Evolutionary conservation across 495 filamentous ascomycete genomes (phyloP), one percentile per base, ranked within the genome.

Genomic region (Coniosporium apollinis): DNA sequence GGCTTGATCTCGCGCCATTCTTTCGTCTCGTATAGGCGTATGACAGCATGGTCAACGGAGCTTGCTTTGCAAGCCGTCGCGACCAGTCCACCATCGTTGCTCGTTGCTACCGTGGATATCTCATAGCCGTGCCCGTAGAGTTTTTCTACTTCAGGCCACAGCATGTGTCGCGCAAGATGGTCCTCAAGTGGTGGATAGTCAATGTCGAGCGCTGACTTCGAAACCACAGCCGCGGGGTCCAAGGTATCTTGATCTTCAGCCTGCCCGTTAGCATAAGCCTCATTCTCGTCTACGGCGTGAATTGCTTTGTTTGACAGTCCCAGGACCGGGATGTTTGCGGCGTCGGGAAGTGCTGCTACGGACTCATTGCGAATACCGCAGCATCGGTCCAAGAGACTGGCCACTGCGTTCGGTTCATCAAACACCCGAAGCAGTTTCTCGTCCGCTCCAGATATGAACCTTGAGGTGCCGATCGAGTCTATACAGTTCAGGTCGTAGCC

Each of bases 81-180:
- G 22, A 99, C 68, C 16, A 93, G 45, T 1, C 49, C 61, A 11
- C 76, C 75, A 46, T 80, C 76, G 41, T 79, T 70, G 45, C 72
- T 83, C 5, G 74, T 69, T n/a, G 86, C 80, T 16, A 94, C 71
- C 7, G 82, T 76, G 15, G 85, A 91, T 26, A 99, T 89, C 55
- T 99, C 89, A 60, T 92, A 92, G n/a, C 89, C 89, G 58, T 99
- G 89, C 4, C 89, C 89, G 54, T 99, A 99, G 4, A 99, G 70
- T 56, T 99, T 99, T 51, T 96, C 89, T 26, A 70, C 72, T 45
- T 99, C 89, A 0, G 89, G 89, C 84, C 84, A 99, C 18, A 99
- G 67, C 2, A 86, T 92, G 48, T 93, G 76, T 5, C 89, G 74
- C 21, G 82, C 74, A 10, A 99, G 70, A 37, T 80, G 74, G 46